These are phyloP conservation scores for Eustoma russellianum DNA, from an alignment of 257 asterid species.

Conservation along the genomic window DNA sequence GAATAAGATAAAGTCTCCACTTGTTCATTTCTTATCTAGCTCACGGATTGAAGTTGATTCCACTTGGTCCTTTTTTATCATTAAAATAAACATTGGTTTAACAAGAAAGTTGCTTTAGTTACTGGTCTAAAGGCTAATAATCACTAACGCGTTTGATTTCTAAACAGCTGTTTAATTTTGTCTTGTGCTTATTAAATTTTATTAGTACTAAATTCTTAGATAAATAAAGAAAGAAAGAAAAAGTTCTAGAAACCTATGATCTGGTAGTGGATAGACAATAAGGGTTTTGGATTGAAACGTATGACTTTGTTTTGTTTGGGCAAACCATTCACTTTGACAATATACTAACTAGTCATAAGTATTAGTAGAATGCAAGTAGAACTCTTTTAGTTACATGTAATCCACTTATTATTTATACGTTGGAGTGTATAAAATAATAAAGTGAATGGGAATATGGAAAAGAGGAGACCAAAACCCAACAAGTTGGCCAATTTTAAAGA, in stretches of 20 bases:
- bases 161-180: not conserved
- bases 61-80: too few species aligned
- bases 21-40: too few species aligned
- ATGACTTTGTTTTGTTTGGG: constrained; percentile 13
- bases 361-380: constrained; percentile 6
- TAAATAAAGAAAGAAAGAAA: not conserved
- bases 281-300: constrained; percentile 9
- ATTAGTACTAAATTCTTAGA: not conserved
- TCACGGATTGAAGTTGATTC: too few species aligned
- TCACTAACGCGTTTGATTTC: too few species aligned
- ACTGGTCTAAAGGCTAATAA: too few species aligned
- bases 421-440: not conserved
- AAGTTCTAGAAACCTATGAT: not conserved
- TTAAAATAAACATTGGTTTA: too few species aligned
- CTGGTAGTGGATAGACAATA: not conserved
- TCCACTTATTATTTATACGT: constrained; percentile 15
- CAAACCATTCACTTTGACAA: constrained; percentile 8
- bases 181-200: not conserved
- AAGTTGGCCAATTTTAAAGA: constrained; percentile 2
- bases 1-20: too few species aligned
- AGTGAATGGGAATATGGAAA: not conserved
- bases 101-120: too few species aligned
- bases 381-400: constrained; percentile 23
- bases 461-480: constrained; percentile 12
- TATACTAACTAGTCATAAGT: not conserved